These are phyloP conservation scores for Taphrina pruni DNA, from an alignment of 1,139 yeast genomes.

Conservation along the genomic window DNA sequence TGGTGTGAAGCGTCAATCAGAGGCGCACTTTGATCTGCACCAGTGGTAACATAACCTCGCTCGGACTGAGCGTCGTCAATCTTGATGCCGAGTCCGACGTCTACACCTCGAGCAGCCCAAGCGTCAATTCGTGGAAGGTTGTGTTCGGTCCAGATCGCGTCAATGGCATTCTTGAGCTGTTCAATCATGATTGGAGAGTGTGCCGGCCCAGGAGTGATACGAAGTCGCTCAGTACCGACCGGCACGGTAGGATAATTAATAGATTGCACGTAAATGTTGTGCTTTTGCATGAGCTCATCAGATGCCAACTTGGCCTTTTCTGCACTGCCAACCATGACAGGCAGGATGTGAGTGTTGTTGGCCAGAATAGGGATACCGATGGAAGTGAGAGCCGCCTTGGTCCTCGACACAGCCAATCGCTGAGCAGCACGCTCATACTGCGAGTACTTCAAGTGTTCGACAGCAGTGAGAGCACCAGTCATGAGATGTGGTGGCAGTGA, in stretches of 20 bases:
- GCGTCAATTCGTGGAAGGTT: constrained; percentile 74
- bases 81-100: constrained; percentile 80
- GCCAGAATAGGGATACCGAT: constrained; percentile 94
- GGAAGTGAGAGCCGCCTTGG: constrained; percentile 69
- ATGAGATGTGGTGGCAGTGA: constrained; percentile 95
- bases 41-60: constrained; percentile 33
- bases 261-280: constrained; percentile 93
- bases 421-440: constrained; percentile 79
- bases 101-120: constrained; percentile 82
- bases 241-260: constrained; percentile 98
- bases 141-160: constrained; percentile 77
- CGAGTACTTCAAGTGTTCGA: constrained; percentile 80
- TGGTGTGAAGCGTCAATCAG: constrained; percentile 33
- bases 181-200: constrained; percentile 80
- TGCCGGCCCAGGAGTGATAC: constrained; percentile 98
- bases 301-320: constrained; percentile 89
- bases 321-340: constrained; percentile 93
- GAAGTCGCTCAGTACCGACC: constrained; percentile 90
- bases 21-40: constrained; percentile 29
- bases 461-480: constrained; percentile 92
- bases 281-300: constrained; percentile 80
- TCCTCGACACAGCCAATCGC: constrained; percentile 83
- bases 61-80: constrained; percentile 33
- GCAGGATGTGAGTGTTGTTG: constrained; percentile 96
- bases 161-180: constrained; percentile 76